Base-by-base conservation (phyloP, 352 stramenopile genomes). In the Phytophthora tubulina region DNA sequence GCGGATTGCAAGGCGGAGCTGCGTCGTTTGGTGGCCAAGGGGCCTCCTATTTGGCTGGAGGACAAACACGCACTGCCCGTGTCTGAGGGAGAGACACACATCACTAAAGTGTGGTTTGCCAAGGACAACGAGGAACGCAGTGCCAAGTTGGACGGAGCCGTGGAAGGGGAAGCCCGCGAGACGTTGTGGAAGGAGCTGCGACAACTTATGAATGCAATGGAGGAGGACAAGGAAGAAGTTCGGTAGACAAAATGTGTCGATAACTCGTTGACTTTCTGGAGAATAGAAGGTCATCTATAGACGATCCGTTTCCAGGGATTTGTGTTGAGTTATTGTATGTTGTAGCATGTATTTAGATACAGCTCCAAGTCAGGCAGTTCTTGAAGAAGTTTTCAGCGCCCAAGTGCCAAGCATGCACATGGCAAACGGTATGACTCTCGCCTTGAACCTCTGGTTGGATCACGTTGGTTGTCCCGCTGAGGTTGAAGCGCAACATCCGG, bases 1-100 rank as follows among this genome's bases (percentile, higher is more conserved):
- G 89, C 94, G 11, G 94, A 98, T 73, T 99, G 96, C 86, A 97
- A 98, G 76, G 96, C 96, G 30, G 94, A 98, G 73, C 75, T 98
- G 62, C 85, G 92, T 41, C 90, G 96, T n/a, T 77, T 99, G 11
- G 81, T 99, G 45, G 80, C 81, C 21, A 91, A 88, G 41, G 96
- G 96, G 1, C 96, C 96, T 35, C 96, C 96, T 5, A 77, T 98
- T n/a, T 98, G 91, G 75, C 72, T 99, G 9, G 85, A 92, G 46
- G 96, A 99, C 80, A 97, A 97, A 56, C 89, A 98, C 63, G 96
- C 86, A 10, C 75, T 98, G 36, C 87, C 91, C 6, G 56, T 98
- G 31, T 82, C 81, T 6, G 91, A 98, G 58, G 89, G 88, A 59
- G 96, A 99, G 72, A 95, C 89, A 36, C 92, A 98, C 70, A 82